phyloP scores from a whole-genome alignment of 1,139 yeast genomes.

The Candida tropicalis region DNA sequence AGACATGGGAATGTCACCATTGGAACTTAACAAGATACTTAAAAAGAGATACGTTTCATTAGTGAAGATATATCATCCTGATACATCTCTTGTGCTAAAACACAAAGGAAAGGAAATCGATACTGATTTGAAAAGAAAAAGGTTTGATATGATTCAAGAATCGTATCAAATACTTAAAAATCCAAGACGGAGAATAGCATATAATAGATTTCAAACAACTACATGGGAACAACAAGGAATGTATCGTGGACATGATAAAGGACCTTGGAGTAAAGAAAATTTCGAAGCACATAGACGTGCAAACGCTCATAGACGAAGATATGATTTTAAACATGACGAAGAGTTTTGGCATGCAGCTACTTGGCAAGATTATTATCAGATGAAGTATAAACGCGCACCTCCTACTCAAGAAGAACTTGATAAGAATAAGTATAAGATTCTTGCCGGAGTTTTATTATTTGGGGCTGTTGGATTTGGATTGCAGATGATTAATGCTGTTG shows the following conservation, averaged over 20 bases:
- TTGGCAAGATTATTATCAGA: constrained; percentile 67
- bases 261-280: constrained; percentile 16
- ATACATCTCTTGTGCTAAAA: constrained; percentile 42
- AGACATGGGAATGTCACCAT: constrained; percentile 16
- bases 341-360: constrained; percentile 68
- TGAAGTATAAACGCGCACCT: constrained; percentile 40
- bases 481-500: constrained; percentile 48
- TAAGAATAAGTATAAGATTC: constrained; percentile 48
- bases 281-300: constrained; percentile 45
- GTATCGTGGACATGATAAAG: constrained; percentile 41
- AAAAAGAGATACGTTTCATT: constrained; percentile 60
- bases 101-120: constrained; percentile 32
- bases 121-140: constrained; percentile 45
- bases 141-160: constrained; percentile 71
- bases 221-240: constrained; percentile 27
- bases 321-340: constrained; percentile 41
- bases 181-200: constrained; percentile 46
- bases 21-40: constrained; percentile 47
- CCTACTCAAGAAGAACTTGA: constrained; percentile 48
- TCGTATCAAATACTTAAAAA: constrained; percentile 76
- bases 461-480: constrained; percentile 42
- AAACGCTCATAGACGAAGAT: constrained; percentile 38
- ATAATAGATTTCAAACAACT: constrained; percentile 28
- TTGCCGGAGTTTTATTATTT: constrained; percentile 45
- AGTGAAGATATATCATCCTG: constrained; percentile 90